phyloP scores from a whole-genome alignment of 2,329 filamentous ascomycete genomes.

The Talaromyces sp. region DNA sequence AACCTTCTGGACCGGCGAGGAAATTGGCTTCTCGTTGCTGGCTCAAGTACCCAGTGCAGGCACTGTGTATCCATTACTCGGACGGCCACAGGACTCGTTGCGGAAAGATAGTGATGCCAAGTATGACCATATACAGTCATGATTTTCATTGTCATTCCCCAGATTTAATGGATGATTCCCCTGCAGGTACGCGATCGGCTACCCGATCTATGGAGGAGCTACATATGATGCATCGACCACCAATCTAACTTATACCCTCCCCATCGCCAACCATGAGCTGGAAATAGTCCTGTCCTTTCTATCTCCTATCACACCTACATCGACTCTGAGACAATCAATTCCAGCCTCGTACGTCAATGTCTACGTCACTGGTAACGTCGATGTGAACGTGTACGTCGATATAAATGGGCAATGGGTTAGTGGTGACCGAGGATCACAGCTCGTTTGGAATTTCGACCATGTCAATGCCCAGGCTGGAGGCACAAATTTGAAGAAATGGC shows the following conservation, averaged over 20 bases:
- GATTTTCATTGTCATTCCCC: background rate
- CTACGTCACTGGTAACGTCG: conserved; percentile 62
- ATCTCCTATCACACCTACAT: conserved; percentile 76
- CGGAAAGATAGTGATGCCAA: conserved; percentile 32
- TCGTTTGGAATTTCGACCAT: conserved; percentile 64
- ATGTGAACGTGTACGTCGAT: conserved; percentile 62
- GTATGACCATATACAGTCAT: conserved; percentile 26
- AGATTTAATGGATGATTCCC: conserved; percentile 17
- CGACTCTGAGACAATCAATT: conserved; percentile 72
- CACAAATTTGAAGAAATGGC: conserved; percentile 42
- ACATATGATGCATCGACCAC: conserved; percentile 68
- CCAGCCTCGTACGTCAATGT: conserved; percentile 78
- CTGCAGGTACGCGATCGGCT: conserved; percentile 53
- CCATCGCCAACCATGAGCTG: conserved; percentile 39
- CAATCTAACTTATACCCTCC: conserved; percentile 63
- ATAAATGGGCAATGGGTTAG: conserved; percentile 78
- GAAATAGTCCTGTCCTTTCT: conserved; percentile 62
- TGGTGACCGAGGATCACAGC: conserved; percentile 64
- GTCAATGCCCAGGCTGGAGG: conserved; percentile 38
- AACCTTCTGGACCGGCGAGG: conserved; percentile 74
- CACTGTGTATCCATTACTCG: conserved; percentile 61
- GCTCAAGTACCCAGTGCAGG: conserved; percentile 59
- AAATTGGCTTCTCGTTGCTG: conserved; percentile 62
- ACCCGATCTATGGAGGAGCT: conserved; percentile 57
- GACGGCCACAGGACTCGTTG: conserved; percentile 63